phyloP scores from a whole-genome alignment of 805 yeast species.

The Candida verbasci region DNA sequence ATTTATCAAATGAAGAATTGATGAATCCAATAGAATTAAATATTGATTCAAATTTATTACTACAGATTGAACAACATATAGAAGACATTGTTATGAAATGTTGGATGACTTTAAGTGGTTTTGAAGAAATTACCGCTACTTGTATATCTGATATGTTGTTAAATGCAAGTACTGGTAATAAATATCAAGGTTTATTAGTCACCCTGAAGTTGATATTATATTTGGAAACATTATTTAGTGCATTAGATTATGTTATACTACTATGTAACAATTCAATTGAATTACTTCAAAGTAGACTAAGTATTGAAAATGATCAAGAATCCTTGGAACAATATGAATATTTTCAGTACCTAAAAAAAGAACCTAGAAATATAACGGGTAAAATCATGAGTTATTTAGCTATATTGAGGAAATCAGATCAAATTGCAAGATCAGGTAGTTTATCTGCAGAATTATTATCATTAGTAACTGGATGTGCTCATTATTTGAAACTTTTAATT shows the following conservation, averaged over 20 bases:
- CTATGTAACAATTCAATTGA: conserved; percentile 13
- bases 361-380: conserved; percentile 85
- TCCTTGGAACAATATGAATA: conserved; percentile 12
- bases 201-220: conserved; percentile 70
- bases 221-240: conserved; percentile 71
- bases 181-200: conserved; percentile 58
- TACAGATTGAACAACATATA: conserved; percentile 58
- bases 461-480: conserved; percentile 87
- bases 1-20: conserved; percentile 9
- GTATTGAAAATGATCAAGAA: conserved; percentile 8
- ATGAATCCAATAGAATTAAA: conserved; percentile 3
- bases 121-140: conserved; percentile 86
- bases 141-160: conserved; percentile 90
- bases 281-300: not conserved
- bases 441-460: conserved; percentile 67
- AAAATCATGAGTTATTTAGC: conserved; percentile 88
- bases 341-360: conserved; percentile 42
- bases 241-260: conserved; percentile 52
- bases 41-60: conserved; percentile 32
- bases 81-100: conserved; percentile 57
- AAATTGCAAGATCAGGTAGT: conserved; percentile 33
- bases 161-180: conserved; percentile 71
- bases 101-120: conserved; percentile 84
- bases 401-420: conserved; percentile 59
- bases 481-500: conserved; percentile 80